A percentile compares a stretch with the other conserved stretches of the same genome.
Conservation (phyloP, 2,329 filamentous ascomycete species). For the Nigrograna mackinnonii region DNA sequence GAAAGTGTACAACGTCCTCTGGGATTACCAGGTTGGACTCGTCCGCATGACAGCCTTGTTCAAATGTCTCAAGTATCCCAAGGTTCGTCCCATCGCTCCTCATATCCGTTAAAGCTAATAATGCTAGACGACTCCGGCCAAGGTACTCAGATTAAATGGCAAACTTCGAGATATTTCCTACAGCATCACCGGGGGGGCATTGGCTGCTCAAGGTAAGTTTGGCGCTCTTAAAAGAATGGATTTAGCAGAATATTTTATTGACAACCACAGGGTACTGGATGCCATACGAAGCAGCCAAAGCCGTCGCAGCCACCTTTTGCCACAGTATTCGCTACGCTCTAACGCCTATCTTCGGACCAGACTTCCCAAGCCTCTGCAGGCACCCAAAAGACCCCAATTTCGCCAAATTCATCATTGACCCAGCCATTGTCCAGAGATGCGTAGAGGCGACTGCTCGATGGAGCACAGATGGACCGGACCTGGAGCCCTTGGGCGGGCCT, state of each 20-base stretch:
- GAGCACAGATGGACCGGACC: constrained; percentile 27
- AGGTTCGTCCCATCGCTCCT: constrained; percentile 60
- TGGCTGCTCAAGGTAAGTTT: constrained; percentile 79
- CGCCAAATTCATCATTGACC: constrained; percentile 50
- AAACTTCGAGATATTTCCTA: constrained; percentile 88
- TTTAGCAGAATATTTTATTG: neutral
- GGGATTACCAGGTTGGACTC: constrained; percentile 95
- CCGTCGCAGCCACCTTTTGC: constrained; percentile 89
- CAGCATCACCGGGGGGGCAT: constrained; percentile 90
- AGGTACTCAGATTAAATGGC: constrained; percentile 70
- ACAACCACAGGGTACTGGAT: constrained; percentile 84
- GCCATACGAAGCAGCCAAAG: constrained; percentile 83
- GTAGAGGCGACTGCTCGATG: constrained; percentile 41
- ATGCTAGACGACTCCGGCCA: constrained; percentile 79
- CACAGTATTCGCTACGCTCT: constrained; percentile 80
- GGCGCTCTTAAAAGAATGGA: constrained; percentile 1
- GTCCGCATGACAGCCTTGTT: constrained; percentile 95
- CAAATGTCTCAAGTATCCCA: constrained; percentile 84
- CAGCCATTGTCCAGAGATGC: constrained; percentile 41
- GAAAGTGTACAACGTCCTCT: constrained; percentile 78
- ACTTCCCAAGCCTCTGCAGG: constrained; percentile 76
- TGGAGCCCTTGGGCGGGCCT: neutral
- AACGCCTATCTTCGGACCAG: constrained; percentile 85
- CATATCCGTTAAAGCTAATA: constrained; percentile 12
- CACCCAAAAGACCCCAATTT: constrained; percentile 65